A percentile compares a stretch with the other conserved stretches of the same genome.
phyloP scores from a whole-genome alignment of 2,329 filamentous ascomycete genomes.

The Thielaviopsis musarum region DNA sequence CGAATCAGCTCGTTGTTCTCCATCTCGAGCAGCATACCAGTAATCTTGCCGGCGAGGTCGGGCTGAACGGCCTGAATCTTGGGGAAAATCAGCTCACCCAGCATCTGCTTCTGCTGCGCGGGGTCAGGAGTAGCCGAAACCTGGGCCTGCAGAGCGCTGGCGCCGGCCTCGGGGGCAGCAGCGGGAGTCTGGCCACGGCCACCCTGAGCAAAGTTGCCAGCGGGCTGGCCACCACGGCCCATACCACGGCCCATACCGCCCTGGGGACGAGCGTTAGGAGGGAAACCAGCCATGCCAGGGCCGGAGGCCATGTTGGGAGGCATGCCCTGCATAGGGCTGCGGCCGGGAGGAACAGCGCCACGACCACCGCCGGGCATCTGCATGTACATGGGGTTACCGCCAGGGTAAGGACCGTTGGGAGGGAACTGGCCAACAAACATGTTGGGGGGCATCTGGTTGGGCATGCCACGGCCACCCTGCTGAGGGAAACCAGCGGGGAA shows the following conservation, averaged over 20 bases:
- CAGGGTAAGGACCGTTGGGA: slow-evolving; percentile 55
- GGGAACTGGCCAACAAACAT: slow-evolving; percentile 74
- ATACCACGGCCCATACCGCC: slow-evolving; percentile 31
- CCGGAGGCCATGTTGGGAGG: slow-evolving; percentile 43
- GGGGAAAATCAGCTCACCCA: slow-evolving; percentile 94
- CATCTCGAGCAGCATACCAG: slow-evolving; percentile 99
- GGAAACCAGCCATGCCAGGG: slow-evolving; percentile 38
- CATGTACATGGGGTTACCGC: slow-evolving; percentile 66
- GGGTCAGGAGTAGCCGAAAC: slow-evolving; percentile 38
- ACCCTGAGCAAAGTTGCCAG: slow-evolving; percentile 29
- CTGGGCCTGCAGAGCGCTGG: slow-evolving; percentile 35
- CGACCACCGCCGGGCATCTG: slow-evolving; percentile 55
- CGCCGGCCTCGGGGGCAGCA: slow-evolving; percentile 3
- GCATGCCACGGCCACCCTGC: slow-evolving; percentile 72
- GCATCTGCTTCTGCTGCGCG: slow-evolving; percentile 92
- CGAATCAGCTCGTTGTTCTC: slow-evolving; percentile 87
- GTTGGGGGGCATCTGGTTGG: slow-evolving; percentile 74
- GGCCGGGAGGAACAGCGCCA: slow-evolving; percentile 45
- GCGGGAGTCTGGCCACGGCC: slow-evolving; percentile 24
- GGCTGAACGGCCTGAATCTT: slow-evolving; percentile 94
- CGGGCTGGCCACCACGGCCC: slow-evolving; percentile 23
- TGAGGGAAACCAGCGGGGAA: slow-evolving; percentile 72
- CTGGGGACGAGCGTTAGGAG: slow-evolving; percentile 37
- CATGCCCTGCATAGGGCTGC: slow-evolving; percentile 60
- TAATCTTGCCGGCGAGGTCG: slow-evolving; percentile 96